Percentiles rank a stretch among this genome's conserved stretches.
phyloP scores from a whole-genome alignment of 139 green algal genomes.

The Closterium sp. region DNA sequence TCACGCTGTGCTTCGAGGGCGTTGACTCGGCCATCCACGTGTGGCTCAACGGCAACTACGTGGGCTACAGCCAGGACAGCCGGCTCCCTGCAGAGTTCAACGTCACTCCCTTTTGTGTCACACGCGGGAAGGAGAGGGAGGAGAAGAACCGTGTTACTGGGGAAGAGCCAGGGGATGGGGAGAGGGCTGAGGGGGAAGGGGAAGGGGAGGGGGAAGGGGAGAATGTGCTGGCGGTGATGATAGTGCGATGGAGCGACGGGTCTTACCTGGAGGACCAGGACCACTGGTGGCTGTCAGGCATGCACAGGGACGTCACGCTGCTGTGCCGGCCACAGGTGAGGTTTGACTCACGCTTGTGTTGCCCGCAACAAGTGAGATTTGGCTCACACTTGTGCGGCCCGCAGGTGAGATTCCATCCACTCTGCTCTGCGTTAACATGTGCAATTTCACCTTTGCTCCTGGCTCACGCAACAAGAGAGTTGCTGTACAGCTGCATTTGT shows the following conservation, averaged over 20 bases:
- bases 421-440: too few relatives aligned
- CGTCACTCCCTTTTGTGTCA: not conserved
- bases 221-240: conserved; percentile 46
- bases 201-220: not conserved
- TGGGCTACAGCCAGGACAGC: conserved; percentile 90
- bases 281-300: conserved; percentile 90
- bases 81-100: conserved; percentile 91
- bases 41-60: conserved; percentile 84
- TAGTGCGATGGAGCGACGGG: conserved; percentile 81
- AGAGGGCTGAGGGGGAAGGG: not conserved
- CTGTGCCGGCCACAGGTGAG: not conserved
- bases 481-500: too few relatives aligned
- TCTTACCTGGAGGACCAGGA: conserved; percentile 97
- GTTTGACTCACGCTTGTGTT: too few relatives aligned
- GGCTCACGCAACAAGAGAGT: too few relatives aligned
- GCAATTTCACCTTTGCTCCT: too few relatives aligned
- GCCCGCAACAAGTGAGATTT: too few relatives aligned
- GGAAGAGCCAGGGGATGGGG: not conserved
- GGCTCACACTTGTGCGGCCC: too few relatives aligned
- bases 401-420: too few relatives aligned
- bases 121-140: not conserved
- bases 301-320: conserved; percentile 78
- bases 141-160: not conserved
- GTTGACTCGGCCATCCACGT: conserved; percentile 81
- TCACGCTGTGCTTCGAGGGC: conserved; percentile 76